phyloP scores from a whole-genome alignment of 1,139 yeast genomes.

The Scheffersomyces quercinus region DNA sequence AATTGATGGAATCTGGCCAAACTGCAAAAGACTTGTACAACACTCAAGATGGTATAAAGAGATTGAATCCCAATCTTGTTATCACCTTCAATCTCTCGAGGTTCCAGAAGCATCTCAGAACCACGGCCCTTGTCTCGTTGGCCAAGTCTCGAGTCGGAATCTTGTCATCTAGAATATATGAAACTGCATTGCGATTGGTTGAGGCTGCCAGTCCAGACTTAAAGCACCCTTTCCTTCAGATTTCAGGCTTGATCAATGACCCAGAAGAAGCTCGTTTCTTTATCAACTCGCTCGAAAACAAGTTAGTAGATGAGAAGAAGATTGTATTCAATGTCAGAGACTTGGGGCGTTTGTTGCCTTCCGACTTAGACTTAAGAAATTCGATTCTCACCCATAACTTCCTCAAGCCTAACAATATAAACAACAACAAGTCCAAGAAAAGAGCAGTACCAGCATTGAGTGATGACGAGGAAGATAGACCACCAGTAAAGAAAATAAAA shows the following conservation, averaged over 20 bases:
- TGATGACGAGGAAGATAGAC: slow-evolving; percentile 19
- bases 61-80: slow-evolving; percentile 51
- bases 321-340: slow-evolving; percentile 56
- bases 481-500: slow-evolving; percentile 41
- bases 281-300: slow-evolving; percentile 31
- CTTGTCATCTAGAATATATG: slow-evolving; percentile 65
- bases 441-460: slow-evolving; percentile 18
- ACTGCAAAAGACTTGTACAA: slow-evolving; percentile 32
- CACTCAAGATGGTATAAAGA: slow-evolving; percentile 34
- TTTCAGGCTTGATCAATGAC: slow-evolving; percentile 41
- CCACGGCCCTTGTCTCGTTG: slow-evolving; percentile 60
- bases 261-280: slow-evolving; percentile 39
- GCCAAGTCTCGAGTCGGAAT: slow-evolving; percentile 72
- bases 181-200: slow-evolving; percentile 53
- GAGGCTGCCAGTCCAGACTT: slow-evolving; percentile 57
- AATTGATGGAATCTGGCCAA: slow-evolving; percentile 33
- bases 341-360: slow-evolving; percentile 47
- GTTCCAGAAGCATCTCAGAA: slow-evolving; percentile 66
- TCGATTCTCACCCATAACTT: slow-evolving; percentile 46
- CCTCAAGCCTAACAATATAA: slow-evolving; percentile 22
- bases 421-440: slow-evolving; percentile 18
- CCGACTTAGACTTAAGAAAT: slow-evolving; percentile 46
- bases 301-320: slow-evolving; percentile 39
- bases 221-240: slow-evolving; percentile 28
- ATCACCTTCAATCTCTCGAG: slow-evolving; percentile 66